Evolutionary conservation across 192 early-diverging fungal genomes (phyloP), one percentile per base, ranked within the genome.

Genomic region (Umbelopsis sp.): DNA sequence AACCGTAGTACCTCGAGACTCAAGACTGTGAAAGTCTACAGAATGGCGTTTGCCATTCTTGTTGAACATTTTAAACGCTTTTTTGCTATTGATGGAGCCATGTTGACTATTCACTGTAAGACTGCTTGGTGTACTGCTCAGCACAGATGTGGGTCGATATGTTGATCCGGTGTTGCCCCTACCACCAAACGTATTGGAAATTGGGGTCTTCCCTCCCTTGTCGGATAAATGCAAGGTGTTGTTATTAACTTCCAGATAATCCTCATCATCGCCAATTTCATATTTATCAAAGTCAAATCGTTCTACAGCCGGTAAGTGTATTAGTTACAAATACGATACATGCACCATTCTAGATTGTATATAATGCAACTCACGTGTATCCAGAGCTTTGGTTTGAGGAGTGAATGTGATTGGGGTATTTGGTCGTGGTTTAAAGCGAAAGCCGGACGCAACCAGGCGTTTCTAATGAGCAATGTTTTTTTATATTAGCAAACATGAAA

Each of bases 61-160:
- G 6, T 69, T 59, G 53, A 78, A 78, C 20, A 78, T 45, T 2
- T 69, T 68, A 45, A 78, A 78, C 4, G 72, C 44, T 22, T 70
- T 77, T 68, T 78, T 78, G 43, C 52, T 74, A 7, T 34, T 34
- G 17, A 62, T 20, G 12, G 56, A 62, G 11, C 56, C 56, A 62
- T 62, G 56, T 3, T 29, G 29, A 62, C 56, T 62, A 34, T 62
- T 62, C 8, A 62, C 56, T 11, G 56, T 62, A 20, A 44, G 56
- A 34, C 43, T 49, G 25, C 43, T 72, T 5, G 56, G 71, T 17
- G 69, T 51, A 32, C 54, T 75, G 47, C 78, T 80, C 7, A 80
- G 32, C 26, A 73, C 71, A 22, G 69, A 72, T 21, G 74, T 66
- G 17, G 78, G 74, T 2, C 73, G 62, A 31, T 75, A 75, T 12